These are phyloP conservation scores for Przewalskia tangutica DNA, from an alignment of 257 asterid species.

Conservation along the genomic window DNA sequence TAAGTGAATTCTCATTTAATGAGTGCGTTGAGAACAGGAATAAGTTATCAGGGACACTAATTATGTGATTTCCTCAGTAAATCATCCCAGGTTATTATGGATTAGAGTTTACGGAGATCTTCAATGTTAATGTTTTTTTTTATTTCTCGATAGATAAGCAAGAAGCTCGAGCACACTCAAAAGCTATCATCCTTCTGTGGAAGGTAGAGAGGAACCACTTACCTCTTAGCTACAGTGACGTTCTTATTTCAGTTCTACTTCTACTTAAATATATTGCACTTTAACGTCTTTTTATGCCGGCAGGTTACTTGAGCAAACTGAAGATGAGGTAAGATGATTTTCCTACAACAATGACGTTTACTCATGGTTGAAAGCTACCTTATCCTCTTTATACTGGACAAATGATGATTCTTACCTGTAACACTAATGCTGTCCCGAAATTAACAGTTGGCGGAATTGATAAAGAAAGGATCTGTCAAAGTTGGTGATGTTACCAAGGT, in stretches of 20 bases:
- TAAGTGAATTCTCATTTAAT: background rate
- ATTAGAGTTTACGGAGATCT: background rate
- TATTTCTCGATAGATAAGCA: slow-evolving; percentile 46
- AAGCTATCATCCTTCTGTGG: slow-evolving; percentile 86
- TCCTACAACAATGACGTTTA: background rate
- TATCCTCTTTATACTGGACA: background rate
- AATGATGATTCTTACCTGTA: background rate
- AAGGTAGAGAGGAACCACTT: slow-evolving; percentile 39
- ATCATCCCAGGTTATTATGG: background rate
- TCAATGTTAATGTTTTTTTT: background rate
- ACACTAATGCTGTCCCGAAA: background rate
- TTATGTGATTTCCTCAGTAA: background rate
- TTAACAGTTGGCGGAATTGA: slow-evolving; percentile 59
- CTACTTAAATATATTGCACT: background rate
- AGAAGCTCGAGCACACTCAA: slow-evolving; percentile 78
- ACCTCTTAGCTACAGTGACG: background rate
- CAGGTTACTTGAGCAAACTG: slow-evolving; percentile 91
- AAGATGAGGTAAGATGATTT: slow-evolving; percentile 62
- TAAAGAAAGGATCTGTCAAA: slow-evolving; percentile 61
- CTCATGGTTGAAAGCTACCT: background rate
- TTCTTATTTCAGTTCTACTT: background rate
- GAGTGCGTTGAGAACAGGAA: background rate
- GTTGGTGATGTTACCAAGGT: slow-evolving; percentile 74
- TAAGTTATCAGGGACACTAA: background rate
- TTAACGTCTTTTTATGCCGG: slow-evolving; percentile 2